Evolutionary conservation across 306 rosid species (phyloP).

Genomic region (Macrotyloma uniflorum): DNA sequence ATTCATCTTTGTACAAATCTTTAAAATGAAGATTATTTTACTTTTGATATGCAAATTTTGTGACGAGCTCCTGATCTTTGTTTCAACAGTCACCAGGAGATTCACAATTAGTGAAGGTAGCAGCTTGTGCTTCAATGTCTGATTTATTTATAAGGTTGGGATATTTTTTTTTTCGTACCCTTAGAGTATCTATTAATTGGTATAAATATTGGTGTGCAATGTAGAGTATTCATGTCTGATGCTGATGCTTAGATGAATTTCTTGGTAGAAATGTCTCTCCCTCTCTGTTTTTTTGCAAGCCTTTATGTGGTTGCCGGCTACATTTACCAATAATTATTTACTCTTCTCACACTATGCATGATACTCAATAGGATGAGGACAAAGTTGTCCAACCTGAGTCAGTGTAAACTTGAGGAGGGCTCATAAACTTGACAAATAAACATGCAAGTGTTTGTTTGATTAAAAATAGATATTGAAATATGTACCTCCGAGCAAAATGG

Average conservation of each 20-base stretch:
- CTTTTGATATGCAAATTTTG: background rate
- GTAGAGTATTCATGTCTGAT: constrained; percentile 23
- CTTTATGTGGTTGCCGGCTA: background rate
- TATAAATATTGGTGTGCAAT: background rate
- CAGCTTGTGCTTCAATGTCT: constrained; percentile 75
- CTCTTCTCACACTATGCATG: background rate
- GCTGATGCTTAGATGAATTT: constrained; percentile 31
- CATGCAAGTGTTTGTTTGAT: background rate
- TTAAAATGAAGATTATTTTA: background rate
- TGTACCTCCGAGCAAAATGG: too few relatives aligned
- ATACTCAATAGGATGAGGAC: constrained; percentile 10
- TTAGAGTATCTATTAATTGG: constrained; percentile 3
- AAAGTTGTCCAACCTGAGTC: background rate
- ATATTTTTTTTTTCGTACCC: constrained; percentile 29
- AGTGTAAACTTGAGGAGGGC: background rate
- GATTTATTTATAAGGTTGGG: constrained; percentile 83
- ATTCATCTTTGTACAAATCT: constrained; percentile 25
- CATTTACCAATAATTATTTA: background rate
- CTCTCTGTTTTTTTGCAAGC: background rate
- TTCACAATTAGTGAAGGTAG: constrained; percentile 72
- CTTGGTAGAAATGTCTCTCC: background rate
- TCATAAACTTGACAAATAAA: background rate
- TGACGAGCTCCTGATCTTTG: constrained; percentile 41
- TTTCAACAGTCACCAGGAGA: constrained; percentile 54
- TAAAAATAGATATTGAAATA: background rate